phyloP scores from a whole-genome alignment of 305 asterid species.

The Fraxinus baroniana region DNA sequence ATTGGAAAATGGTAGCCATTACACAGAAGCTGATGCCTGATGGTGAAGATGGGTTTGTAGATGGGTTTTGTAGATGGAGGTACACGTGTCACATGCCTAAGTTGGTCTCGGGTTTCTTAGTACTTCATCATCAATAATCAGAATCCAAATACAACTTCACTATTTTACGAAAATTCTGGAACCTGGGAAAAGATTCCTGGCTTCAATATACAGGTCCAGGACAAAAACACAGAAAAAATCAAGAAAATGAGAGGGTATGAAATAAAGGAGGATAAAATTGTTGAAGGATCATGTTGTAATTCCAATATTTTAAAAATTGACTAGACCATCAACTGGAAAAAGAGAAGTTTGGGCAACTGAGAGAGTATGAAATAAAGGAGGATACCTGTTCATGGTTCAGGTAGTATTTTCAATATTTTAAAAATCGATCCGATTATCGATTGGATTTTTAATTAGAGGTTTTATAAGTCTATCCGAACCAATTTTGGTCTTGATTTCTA shows the following conservation, averaged over 20 bases:
- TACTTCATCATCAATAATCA: neutral
- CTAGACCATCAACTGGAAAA: neutral
- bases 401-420: neutral
- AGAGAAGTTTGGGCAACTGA: neutral
- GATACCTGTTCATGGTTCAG: neutral
- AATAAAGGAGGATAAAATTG: neutral
- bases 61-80: neutral
- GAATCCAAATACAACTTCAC: neutral
- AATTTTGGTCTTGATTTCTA: no score
- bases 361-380: neutral
- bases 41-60: no score
- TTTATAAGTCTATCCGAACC: no score
- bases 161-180: neutral
- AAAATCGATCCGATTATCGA: neutral
- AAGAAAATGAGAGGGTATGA: neutral
- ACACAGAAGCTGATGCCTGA: neutral
- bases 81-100: neutral
- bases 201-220: neutral
- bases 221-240: neutral
- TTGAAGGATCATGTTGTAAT: neutral
- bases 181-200: neutral
- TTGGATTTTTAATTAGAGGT: neutral
- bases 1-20: slow-evolving; percentile 33
- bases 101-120: neutral
- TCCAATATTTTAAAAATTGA: neutral